These are phyloP conservation scores for Stephanocyclus meneghinianus DNA, from an alignment of 352 stramenopile species.

Conservation along the genomic window DNA sequence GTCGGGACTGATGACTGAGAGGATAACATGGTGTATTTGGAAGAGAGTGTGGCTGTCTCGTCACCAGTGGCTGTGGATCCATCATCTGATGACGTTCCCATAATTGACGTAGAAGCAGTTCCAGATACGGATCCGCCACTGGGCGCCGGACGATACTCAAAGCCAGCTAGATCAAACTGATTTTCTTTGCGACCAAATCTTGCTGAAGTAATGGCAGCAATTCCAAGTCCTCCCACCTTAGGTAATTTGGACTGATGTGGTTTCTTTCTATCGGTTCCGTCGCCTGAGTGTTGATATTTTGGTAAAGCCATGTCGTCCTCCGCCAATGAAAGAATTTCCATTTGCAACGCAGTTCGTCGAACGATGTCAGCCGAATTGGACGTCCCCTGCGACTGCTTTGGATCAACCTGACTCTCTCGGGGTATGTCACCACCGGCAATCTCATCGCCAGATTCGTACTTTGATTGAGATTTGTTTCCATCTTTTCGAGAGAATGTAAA, in stretches of 20 bases:
- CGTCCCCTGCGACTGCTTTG: not conserved
- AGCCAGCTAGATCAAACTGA: conserved; percentile 33
- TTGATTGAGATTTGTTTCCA: conserved; percentile 8
- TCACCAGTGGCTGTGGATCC: conserved; percentile 27
- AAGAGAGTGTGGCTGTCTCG: conserved; percentile 39
- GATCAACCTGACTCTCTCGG: not conserved
- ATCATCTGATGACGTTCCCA: conserved; percentile 32
- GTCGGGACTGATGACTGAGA: conserved; percentile 31
- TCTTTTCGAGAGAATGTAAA: conserved; percentile 40
- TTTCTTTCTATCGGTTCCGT: conserved; percentile 23
- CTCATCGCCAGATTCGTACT: not conserved
- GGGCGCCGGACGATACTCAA: conserved; percentile 30
- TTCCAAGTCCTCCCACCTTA: conserved; percentile 20
- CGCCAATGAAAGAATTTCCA: conserved; percentile 65
- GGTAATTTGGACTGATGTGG: conserved; percentile 36
- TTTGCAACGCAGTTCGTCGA: conserved; percentile 54
- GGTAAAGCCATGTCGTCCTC: conserved; percentile 65
- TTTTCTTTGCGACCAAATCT: conserved; percentile 53
- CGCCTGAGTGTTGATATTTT: conserved; percentile 42
- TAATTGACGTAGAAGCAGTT: conserved; percentile 30
- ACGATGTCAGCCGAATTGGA: conserved; percentile 56
- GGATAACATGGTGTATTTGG: conserved; percentile 27
- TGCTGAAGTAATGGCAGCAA: conserved; percentile 49
- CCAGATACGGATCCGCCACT: conserved; percentile 26
- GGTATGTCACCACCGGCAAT: conserved; percentile 3